phyloP scores from a whole-genome alignment of 2,329 filamentous ascomycete genomes.

The Torrubiella hemipterigena region DNA sequence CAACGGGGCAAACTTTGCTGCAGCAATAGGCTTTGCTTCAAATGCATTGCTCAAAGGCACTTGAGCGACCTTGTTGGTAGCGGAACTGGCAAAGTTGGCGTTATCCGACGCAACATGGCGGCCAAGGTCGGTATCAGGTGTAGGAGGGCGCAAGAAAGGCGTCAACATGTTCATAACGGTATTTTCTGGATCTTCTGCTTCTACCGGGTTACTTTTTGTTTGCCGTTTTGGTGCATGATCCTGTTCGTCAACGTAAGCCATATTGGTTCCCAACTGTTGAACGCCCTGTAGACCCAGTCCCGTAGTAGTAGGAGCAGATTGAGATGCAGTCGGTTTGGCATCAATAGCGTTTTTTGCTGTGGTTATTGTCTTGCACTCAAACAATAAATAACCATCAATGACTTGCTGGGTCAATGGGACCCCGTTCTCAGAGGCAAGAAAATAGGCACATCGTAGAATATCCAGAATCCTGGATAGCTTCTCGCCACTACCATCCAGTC shows the following conservation, averaged over 20 bases:
- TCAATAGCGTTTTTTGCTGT: conserved; percentile 8
- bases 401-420: conserved; percentile 24
- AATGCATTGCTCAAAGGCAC: too few relatives aligned
- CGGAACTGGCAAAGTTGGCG: conserved; percentile 33
- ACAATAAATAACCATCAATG: conserved; percentile 16
- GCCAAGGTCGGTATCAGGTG: conserved; percentile 40
- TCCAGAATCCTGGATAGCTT: conserved; percentile 35
- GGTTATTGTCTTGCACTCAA: conserved; percentile 13
- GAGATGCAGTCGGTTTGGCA: too few relatives aligned
- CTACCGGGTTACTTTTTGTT: conserved; percentile 13
- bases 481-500: conserved; percentile 21
- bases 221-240: background rate
- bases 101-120: conserved; percentile 41
- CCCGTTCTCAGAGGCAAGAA: conserved; percentile 27
- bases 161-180: conserved; percentile 35
- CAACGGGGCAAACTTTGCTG: conserved; percentile 23
- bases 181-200: conserved; percentile 19
- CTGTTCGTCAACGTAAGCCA: too few relatives aligned
- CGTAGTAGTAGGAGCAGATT: too few relatives aligned
- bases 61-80: too few relatives aligned
- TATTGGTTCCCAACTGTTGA: background rate
- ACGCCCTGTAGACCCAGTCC: background rate
- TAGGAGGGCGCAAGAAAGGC: conserved; percentile 33
- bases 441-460: conserved; percentile 34
- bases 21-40: conserved; percentile 15